Conservation (phyloP, 23 red algal species). For the Gracilariopsis chorda region DNA sequence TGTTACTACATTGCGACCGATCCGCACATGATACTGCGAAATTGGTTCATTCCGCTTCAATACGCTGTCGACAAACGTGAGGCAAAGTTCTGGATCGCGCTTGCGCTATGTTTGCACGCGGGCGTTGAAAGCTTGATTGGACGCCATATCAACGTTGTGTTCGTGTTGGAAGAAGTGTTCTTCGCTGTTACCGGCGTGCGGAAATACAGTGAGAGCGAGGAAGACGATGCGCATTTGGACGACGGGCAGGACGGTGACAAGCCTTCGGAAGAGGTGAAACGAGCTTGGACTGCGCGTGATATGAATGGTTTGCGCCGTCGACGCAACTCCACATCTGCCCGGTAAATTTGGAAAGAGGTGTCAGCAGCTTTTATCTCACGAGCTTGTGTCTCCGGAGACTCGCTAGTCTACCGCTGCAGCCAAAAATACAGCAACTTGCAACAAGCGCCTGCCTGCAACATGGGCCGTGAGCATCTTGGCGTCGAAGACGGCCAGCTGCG, state of each 20-base stretch:
- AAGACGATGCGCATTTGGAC: neutral
- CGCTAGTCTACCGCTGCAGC: too few species aligned
- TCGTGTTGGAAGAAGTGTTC: slow-evolving; percentile 15
- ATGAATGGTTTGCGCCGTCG: too few species aligned
- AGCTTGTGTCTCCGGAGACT: too few species aligned
- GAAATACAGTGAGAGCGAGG: neutral
- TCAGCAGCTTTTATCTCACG: too few species aligned
- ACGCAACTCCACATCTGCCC: too few species aligned
- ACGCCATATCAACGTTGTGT: slow-evolving; percentile 38
- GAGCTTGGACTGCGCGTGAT: neutral
- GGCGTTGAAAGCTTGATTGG: slow-evolving; percentile 46
- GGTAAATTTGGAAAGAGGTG: too few species aligned
- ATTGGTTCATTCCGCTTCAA: neutral
- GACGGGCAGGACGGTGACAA: neutral
- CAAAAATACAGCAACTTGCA: too few species aligned
- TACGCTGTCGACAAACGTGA: neutral
- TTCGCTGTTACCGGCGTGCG: slow-evolving; percentile 19
- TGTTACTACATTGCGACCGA: slow-evolving; percentile 68
- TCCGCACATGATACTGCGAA: neutral
- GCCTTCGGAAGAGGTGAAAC: neutral
- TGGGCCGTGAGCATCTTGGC: too few species aligned
- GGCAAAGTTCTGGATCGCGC: slow-evolving; percentile 36
- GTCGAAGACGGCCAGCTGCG: too few species aligned
- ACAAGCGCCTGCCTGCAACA: too few species aligned
- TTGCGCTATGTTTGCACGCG: slow-evolving; percentile 42